Conservation (phyloP, 2,329 filamentous ascomycete species). For the Neospermospora avenae region DNA sequence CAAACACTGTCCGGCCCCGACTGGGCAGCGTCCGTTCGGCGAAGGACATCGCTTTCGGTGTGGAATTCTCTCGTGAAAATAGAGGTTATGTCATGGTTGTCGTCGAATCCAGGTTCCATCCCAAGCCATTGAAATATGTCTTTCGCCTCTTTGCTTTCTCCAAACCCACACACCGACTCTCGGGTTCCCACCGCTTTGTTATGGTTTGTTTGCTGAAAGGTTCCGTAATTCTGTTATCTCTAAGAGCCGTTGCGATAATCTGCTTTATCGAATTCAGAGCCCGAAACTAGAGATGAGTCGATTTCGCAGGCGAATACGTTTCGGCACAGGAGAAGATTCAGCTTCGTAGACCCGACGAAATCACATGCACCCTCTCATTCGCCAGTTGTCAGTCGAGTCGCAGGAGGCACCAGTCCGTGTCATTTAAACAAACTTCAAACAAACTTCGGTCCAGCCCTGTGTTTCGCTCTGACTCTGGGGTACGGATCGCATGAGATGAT, state of each 20-base stretch:
- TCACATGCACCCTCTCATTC: background rate
- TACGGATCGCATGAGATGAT: background rate
- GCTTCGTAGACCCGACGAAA: background rate
- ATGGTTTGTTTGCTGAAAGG: background rate
- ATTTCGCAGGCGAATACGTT: background rate
- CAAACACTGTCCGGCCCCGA: constrained; percentile 58
- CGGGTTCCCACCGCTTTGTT: background rate
- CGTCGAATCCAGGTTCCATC: constrained; percentile 9
- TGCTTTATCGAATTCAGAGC: background rate
- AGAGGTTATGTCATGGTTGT: constrained; percentile 17
- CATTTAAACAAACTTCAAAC: background rate
- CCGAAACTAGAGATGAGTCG: background rate
- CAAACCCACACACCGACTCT: background rate
- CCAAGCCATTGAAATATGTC: constrained; percentile 10
- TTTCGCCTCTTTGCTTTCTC: background rate
- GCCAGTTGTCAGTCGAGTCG: background rate
- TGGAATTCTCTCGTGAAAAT: background rate
- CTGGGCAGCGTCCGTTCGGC: constrained; percentile 6
- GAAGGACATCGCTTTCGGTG: constrained; percentile 2
- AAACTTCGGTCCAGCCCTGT: background rate
- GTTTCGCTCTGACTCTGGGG: background rate
- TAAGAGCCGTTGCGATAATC: background rate
- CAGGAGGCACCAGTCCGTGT: background rate
- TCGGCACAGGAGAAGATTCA: background rate
- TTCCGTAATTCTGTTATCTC: too few relatives aligned